These are phyloP conservation scores for Podila epigama DNA, from an alignment of 192 early-diverging fungal genomes.

Conservation along the genomic window DNA sequence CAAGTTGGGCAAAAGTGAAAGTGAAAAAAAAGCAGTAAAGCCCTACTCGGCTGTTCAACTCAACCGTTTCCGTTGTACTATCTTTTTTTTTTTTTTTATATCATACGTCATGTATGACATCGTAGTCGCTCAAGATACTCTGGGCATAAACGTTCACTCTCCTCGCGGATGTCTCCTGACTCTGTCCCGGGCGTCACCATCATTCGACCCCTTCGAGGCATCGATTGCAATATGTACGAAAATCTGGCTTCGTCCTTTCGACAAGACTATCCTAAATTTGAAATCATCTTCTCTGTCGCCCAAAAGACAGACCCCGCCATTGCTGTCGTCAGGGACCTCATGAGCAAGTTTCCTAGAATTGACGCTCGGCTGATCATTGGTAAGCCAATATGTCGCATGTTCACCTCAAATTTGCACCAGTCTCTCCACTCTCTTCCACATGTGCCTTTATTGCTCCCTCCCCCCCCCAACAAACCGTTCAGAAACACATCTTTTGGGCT, in stretches of 20 bases:
- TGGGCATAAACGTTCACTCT: constrained; percentile 38
- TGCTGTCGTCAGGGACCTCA: constrained; percentile 73
- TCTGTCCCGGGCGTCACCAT: constrained; percentile 85
- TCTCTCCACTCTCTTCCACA: background rate
- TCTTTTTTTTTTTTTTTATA: background rate
- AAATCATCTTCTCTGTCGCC: constrained; percentile 92
- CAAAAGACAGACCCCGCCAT: constrained; percentile 85
- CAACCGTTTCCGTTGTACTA: too few relatives aligned
- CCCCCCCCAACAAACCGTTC: background rate
- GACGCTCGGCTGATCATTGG: constrained; percentile 84
- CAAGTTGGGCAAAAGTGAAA: background rate
- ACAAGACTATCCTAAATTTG: constrained; percentile 88
- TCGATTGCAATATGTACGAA: constrained; percentile 82
- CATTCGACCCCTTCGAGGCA: constrained; percentile 92
- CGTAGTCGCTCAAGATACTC: constrained; percentile 40
- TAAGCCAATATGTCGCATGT: constrained; percentile 16
- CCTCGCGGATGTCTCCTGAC: constrained; percentile 46
- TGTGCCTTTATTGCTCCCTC: background rate
- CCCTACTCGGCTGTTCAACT: too few relatives aligned
- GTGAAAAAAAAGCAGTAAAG: background rate
- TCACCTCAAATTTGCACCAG: background rate
- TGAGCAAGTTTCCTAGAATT: constrained; percentile 74
- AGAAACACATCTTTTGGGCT: background rate
- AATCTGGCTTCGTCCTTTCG: constrained; percentile 89
- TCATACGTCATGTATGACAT: background rate